Evolutionary conservation across 2,329 filamentous ascomycete genomes (phyloP).

Genomic region (Fusarium buxicola): DNA sequence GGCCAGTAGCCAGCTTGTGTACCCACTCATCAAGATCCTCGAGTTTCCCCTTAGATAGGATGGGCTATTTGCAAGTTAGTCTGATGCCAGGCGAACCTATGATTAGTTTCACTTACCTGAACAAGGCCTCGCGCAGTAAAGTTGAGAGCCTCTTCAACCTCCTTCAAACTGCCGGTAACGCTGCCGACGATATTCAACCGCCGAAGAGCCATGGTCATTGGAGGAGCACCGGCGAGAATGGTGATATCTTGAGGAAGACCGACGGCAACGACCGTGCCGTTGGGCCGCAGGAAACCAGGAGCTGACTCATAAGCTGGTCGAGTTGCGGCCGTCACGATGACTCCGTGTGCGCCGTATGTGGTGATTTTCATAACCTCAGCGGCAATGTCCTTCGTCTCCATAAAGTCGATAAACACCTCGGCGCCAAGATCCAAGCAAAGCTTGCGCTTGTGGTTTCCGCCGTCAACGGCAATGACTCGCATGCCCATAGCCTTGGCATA

Average conservation of each 20-base stretch:
- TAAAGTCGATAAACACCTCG: constrained; percentile 81
- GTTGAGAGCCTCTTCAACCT: constrained; percentile 44
- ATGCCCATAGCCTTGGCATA: constrained; percentile 91
- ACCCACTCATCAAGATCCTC: constrained; percentile 42
- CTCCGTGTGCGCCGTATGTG: constrained; percentile 86
- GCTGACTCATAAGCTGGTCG: constrained; percentile 97
- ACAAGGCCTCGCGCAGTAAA: constrained; percentile 43
- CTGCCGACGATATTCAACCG: constrained; percentile 43
- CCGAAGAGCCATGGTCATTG: constrained; percentile 29
- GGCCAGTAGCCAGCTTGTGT: constrained; percentile 36
- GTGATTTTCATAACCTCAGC: constrained; percentile 77
- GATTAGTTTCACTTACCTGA: constrained; percentile 16
- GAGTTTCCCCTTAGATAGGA: constrained; percentile 41
- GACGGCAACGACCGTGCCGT: constrained; percentile 84
- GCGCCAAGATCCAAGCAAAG: constrained; percentile 78
- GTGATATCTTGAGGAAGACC: constrained; percentile 69
- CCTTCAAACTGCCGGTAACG: constrained; percentile 38
- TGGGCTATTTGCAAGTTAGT: constrained; percentile 32
- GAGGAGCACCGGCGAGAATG: constrained; percentile 37
- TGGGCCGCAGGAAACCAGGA: constrained; percentile 81
- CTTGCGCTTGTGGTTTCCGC: constrained; percentile 79
- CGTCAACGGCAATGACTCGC: constrained; percentile 80
- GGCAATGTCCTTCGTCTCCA: constrained; percentile 77
- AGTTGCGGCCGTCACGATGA: constrained; percentile 82
- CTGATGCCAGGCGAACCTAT: rapidly evolving